Conservation (phyloP, 192 early-diverging fungal genomes). For the Mortierella claussenii region DNA sequence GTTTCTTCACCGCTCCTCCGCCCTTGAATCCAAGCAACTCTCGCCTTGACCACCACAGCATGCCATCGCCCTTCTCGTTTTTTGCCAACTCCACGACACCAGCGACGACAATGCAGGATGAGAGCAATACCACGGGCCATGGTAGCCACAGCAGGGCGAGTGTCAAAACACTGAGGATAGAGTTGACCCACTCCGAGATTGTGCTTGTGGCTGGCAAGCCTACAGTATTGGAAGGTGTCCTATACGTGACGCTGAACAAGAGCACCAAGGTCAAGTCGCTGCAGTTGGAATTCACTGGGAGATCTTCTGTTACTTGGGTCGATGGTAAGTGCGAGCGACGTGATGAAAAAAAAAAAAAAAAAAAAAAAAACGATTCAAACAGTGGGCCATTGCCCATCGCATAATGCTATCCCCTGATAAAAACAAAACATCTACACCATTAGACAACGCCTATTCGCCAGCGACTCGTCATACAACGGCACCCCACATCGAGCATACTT, state of each 20-base stretch:
- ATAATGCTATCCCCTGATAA: no score
- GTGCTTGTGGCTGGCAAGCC: constrained; percentile 12
- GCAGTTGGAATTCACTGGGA: constrained; percentile 36
- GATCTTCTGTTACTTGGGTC: constrained; percentile 35
- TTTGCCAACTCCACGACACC: not conserved
- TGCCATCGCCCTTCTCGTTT: constrained; percentile 16
- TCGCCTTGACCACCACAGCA: constrained; percentile 4
- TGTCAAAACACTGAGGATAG: constrained; percentile 27
- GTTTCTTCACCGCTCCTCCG: constrained; percentile 17
- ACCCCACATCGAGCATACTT: constrained; percentile 40
- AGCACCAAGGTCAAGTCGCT: constrained; percentile 42
- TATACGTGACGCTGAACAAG: constrained; percentile 30
- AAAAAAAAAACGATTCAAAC: no score
- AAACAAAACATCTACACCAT: no score
- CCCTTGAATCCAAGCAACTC: not conserved
- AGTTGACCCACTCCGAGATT: constrained; percentile 5
- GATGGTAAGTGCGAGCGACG: constrained; percentile 24
- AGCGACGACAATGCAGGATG: not conserved
- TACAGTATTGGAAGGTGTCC: constrained; percentile 11
- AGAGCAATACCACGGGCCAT: not conserved
- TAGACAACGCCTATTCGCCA: constrained; percentile 41
- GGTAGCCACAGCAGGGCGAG: not conserved
- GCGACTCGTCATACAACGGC: constrained; percentile 23
- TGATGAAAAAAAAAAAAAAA: no score
- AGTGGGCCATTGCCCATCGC: no score